These are phyloP conservation scores for Aspergillus alliaceus DNA, from an alignment of 2,329 filamentous ascomycete genomes.

Conservation along the genomic window DNA sequence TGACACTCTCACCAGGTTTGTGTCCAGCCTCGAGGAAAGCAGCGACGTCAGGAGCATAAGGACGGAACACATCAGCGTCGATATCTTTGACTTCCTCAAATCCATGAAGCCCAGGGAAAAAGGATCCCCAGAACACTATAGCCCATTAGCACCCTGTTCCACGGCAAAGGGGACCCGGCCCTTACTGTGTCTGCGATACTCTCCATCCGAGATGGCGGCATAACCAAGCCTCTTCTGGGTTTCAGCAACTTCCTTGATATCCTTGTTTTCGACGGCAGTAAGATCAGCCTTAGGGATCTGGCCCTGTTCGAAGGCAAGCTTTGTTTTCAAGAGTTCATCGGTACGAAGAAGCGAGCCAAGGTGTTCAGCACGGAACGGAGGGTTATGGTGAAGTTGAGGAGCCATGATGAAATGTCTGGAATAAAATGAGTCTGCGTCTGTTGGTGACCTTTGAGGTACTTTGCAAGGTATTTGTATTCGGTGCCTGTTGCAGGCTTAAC, in stretches of 20 bases:
- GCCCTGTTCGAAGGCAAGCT: slow-evolving; percentile 58
- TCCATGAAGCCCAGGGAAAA: slow-evolving; percentile 56
- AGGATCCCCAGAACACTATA: slow-evolving; percentile 57
- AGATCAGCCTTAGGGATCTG: slow-evolving; percentile 58
- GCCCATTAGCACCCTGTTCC: not conserved
- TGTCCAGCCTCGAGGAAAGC: slow-evolving; percentile 60
- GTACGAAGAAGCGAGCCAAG: slow-evolving; percentile 71
- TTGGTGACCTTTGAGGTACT: not conserved
- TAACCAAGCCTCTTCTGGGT: slow-evolving; percentile 65
- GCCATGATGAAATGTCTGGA: slow-evolving; percentile 25
- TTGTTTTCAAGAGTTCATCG: slow-evolving; percentile 58
- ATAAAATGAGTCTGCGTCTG: not conserved
- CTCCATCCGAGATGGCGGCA: slow-evolving; percentile 66
- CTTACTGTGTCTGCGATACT: slow-evolving; percentile 57
- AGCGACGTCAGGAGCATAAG: slow-evolving; percentile 62
- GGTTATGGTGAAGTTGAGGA: slow-evolving; percentile 41
- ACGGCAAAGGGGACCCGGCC: not conserved
- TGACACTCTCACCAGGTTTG: slow-evolving; percentile 57
- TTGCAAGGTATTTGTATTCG: not conserved
- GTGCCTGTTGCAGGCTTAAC: not conserved
- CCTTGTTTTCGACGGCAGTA: slow-evolving; percentile 61
- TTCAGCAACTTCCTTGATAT: slow-evolving; percentile 65
- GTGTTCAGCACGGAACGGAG: slow-evolving; percentile 71
- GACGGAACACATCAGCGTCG: slow-evolving; percentile 54
- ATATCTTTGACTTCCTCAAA: slow-evolving; percentile 54